These are phyloP conservation scores for Termitomyces sp. DNA, from an alignment of 768 basidiomycete genomes.

Conservation along the genomic window DNA sequence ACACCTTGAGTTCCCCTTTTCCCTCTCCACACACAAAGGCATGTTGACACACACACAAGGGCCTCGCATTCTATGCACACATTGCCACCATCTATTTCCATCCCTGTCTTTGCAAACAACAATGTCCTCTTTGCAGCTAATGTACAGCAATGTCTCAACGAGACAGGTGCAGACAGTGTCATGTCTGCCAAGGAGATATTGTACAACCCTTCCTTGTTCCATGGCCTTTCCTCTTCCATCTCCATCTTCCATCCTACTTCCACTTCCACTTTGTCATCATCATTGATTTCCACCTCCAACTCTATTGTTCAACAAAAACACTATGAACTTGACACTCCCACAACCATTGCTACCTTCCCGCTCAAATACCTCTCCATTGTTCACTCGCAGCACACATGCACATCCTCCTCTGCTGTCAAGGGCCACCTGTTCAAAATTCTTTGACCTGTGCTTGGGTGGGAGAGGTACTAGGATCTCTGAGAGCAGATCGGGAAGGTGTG, in stretches of 20 bases:
- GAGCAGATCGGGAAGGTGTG: not conserved
- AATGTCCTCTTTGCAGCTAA: slow-evolving; percentile 39
- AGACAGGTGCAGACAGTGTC: slow-evolving; percentile 49
- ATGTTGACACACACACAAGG: not conserved
- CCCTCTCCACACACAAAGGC: too few relatives aligned
- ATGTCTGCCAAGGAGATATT: slow-evolving; percentile 96
- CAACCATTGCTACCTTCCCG: not conserved
- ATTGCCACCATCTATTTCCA: slow-evolving; percentile 75
- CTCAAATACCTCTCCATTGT: slow-evolving; percentile 57
- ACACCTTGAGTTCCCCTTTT: slow-evolving; percentile 39
- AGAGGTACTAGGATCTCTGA: slow-evolving; percentile 20
- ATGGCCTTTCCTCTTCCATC: slow-evolving; percentile 20
- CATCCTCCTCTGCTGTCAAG: slow-evolving; percentile 65
- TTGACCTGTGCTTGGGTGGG: slow-evolving; percentile 62
- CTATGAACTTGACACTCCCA: not conserved
- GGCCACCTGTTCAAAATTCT: slow-evolving; percentile 93
- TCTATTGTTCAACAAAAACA: not conserved
- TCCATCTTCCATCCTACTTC: not conserved
- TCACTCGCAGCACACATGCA: slow-evolving; percentile 58
- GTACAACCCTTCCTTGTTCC: slow-evolving; percentile 86
- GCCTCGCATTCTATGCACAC: slow-evolving; percentile 14
- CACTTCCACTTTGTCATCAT: not conserved
- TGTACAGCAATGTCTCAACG: not conserved
- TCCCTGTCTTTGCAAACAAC: slow-evolving; percentile 97
- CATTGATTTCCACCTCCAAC: not conserved